Base-by-base conservation (phyloP, 2,329 filamentous ascomycete genomes). In the Aspergillus neoniger region DNA sequence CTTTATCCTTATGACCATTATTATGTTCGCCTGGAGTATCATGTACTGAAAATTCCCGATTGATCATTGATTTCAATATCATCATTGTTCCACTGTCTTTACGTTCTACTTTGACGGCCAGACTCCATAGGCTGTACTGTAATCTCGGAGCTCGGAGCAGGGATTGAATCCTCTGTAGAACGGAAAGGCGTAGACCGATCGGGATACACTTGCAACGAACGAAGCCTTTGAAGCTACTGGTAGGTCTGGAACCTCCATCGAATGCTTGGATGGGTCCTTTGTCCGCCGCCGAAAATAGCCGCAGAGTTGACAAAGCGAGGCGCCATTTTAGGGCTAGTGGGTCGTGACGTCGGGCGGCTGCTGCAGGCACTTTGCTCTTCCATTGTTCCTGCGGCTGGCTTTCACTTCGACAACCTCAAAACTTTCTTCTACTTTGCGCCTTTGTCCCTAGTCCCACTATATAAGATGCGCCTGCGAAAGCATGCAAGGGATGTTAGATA, bases 1-100 rank as follows among this genome's bases (percentile, higher is more conserved):
- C 48, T 57, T 61, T 49, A 65, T 62, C 30, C 54, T 62, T 60
- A 53, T 39, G 49, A 25, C 30, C 50, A 51, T 49, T 47, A 50
- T 61, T 51, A 55, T 62, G 59, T 43, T 48, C 59, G 48, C 17
- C 57, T 55, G 59, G 58, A 55, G 30, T 47, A 43, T 47, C 21
- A 56, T 49, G 32, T 32, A 48, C 48, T 51, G 44, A 28, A 28
- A 53, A 36, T 32, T 9, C 49, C 28, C 19, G 28, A 58, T 58
- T 32, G 41, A 61, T 48, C 44, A 60, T 44, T 23, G 14, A 44
- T 44, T n/a, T 23, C 36, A 56, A 56, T 23, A 25, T 54, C 12
- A 36, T 23, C 50, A n/a, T 52, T 58, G 36, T 59, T 39, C 17
- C n/a, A 28, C 32, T 19, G 44, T 53, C 53, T 23, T n/a, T 32